Evolutionary conservation across 2,329 filamentous ascomycete species (phyloP), one percentile per base, ranked within the genome.

Genomic region (Neonectria magnoliae): DNA sequence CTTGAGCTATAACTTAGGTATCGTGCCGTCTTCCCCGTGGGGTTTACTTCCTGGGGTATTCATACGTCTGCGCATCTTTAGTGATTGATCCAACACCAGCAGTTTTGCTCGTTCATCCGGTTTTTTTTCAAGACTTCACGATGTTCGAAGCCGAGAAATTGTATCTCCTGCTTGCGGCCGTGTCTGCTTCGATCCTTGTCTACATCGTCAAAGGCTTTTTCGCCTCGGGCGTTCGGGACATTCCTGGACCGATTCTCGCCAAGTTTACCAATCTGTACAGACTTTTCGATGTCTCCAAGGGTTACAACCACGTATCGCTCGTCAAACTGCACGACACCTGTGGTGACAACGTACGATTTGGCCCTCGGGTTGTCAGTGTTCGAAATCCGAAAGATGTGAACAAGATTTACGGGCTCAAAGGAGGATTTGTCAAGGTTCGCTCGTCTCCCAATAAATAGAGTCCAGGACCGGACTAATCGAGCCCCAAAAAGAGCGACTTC

Each of bases 331-430:
- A 62, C 20, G 29, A 62, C 7, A 52, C n/a, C 16, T 57, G 51
- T 16, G 60, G 60, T 5, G 53, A 62, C 11, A 52, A 51, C 9
- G 53, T 62, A 1, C 25, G 53, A 38, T 38, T 62, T 16, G 60
- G 60, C 3, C 60, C 60, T 3, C 20, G 38, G 4, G 18, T 57
- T 5, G 54, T 62, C 8, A 62, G 60, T 14, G 29, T 62, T 22
- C 61, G 60, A 7, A 47, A 64, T 9, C 31, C 53, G 4, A 53
- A 55, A 2, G 51, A 57, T 2, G 45, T 57, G 4, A 57, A 56
- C 4, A 55, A 53, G 4, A 56, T 68, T 0, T 62, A 67, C 5
- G 47, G 51, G 9, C 68, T 73, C 2, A 71, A 73, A 13, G 70
- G 73, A 1, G 62, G 69, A 18, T 72, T 58, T 2, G 62, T 61